Evolutionary conservation across 225 moss, liverwort and hornwort species (phyloP), one percentile per base, ranked within the genome.

Genomic region (Straminergon stramineum): DNA sequence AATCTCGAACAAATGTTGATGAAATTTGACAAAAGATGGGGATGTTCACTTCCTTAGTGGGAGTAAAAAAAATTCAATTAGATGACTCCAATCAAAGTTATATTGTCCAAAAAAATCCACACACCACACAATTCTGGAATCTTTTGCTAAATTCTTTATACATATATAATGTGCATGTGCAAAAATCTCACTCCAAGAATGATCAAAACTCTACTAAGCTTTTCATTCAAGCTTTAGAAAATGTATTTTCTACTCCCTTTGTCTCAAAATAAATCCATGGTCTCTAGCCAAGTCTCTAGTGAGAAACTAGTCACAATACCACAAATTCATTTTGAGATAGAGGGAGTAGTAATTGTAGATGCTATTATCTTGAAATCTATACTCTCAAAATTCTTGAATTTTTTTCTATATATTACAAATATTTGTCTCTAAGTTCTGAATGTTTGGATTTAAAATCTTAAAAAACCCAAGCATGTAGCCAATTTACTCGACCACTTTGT

Each of bases 21-120:
- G 31, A 75, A 75, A 9, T 48, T 45, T 31, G 30, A 18, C 0
- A 75, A 6, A 48, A 30, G 2, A 30, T 18, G 18, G 10, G 0
- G 11, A 48, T 18, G 48, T 75, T 31, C 11, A 31, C 4, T 2
- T 48, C 30, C 6, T 30, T 48, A 11, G 7, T 0, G 2, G 3
- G 4, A 28, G 3, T 41, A 6, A 4, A 30, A 31, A 75, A 48
- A 75, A 18, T 11, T 18, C 18, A 31, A 32, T 31, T 4, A 2
- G 7, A 31, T 75, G 75, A 6, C 12, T 75, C 1, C 3, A 6
- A 75, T 75, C 13, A 51, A 75, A 11, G 4, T 48, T 31, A 51
- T 12, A 2, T 18, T 51, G 7, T 7, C 4, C 3, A 0, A 7
- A 4, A 18, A 19, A 9, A 19, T 4, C 1, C 1, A 17, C 2